Evolutionary conservation across 2,329 filamentous ascomycete species (phyloP).

Genomic region (Xylaria sp.): DNA sequence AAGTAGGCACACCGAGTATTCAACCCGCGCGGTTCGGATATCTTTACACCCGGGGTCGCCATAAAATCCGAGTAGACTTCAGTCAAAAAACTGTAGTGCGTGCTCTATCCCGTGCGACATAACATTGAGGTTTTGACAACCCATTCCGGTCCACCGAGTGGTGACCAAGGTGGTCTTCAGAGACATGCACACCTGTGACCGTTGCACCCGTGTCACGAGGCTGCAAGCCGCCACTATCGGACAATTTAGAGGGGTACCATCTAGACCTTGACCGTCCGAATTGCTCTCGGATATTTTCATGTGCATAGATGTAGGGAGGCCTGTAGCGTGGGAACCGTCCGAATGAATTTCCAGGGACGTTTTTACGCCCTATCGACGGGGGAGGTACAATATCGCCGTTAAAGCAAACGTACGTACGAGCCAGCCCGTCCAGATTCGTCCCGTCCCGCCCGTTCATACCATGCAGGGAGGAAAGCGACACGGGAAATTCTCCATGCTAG

Average conservation of each 20-base stretch:
- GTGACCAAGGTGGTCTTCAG: background rate
- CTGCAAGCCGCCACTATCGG: conserved; percentile 5
- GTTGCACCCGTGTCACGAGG: conserved; percentile 13
- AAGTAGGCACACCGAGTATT: conserved; percentile 2
- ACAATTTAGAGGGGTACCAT: background rate
- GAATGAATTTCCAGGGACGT: conserved; percentile 5
- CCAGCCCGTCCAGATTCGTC: background rate
- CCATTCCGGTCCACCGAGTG: background rate
- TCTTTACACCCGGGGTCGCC: background rate
- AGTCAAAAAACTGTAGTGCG: conserved; percentile 1
- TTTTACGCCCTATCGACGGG: background rate
- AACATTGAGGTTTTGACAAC: background rate
- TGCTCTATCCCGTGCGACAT: conserved; percentile 3
- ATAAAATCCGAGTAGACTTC: background rate
- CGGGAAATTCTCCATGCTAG: conserved; percentile 22
- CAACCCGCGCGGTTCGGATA: background rate
- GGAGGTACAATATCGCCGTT: conserved; percentile 1
- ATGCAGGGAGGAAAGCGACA: conserved; percentile 2
- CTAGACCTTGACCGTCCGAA: conserved; percentile 11
- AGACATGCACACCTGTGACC: conserved; percentile 14
- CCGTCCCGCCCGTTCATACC: conserved; percentile 1
- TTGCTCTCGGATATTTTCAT: conserved; percentile 27
- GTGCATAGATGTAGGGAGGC: conserved; percentile 9
- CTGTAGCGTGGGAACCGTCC: conserved; percentile 15
- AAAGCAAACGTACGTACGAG: conserved; percentile 11